Conservation (phyloP, 345 rosid genomes). For the Populus simonii region DNA sequence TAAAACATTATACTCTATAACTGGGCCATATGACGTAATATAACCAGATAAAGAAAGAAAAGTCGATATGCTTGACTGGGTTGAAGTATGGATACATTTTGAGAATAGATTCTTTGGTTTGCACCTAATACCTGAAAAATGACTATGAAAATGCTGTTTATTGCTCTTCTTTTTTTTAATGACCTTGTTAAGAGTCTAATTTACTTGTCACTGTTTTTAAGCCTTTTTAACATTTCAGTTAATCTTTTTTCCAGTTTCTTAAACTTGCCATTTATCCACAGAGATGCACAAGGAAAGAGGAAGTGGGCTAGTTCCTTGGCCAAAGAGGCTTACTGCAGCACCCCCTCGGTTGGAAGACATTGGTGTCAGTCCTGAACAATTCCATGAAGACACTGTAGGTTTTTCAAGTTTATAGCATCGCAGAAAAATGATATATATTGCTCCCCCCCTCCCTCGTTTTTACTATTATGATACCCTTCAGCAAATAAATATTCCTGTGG, state of each 20-base stretch:
- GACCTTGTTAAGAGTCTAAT: background rate
- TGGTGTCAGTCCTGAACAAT: slow-evolving; percentile 61
- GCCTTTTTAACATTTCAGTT: background rate
- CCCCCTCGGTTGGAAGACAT: slow-evolving; percentile 87
- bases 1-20: too few relatives aligned
- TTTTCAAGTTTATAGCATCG: slow-evolving; percentile 6
- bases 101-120: too few relatives aligned
- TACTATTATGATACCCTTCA: background rate
- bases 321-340: slow-evolving; percentile 63
- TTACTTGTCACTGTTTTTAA: background rate
- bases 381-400: slow-evolving; percentile 72
- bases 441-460: background rate
- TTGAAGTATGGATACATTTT: too few relatives aligned
- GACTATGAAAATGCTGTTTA: too few relatives aligned
- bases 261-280: slow-evolving; percentile 12
- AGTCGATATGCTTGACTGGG: too few relatives aligned
- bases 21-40: too few relatives aligned
- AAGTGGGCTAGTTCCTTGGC: slow-evolving; percentile 87
- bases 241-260: background rate
- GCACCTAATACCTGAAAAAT: too few relatives aligned
- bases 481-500: slow-evolving; percentile 5
- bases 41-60: too few relatives aligned
- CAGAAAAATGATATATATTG: too few relatives aligned
- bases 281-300: slow-evolving; percentile 84
- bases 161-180: too few relatives aligned